Conservation (phyloP, 257 asterid genomes). For the Phtheirospermum japonicum region DNA sequence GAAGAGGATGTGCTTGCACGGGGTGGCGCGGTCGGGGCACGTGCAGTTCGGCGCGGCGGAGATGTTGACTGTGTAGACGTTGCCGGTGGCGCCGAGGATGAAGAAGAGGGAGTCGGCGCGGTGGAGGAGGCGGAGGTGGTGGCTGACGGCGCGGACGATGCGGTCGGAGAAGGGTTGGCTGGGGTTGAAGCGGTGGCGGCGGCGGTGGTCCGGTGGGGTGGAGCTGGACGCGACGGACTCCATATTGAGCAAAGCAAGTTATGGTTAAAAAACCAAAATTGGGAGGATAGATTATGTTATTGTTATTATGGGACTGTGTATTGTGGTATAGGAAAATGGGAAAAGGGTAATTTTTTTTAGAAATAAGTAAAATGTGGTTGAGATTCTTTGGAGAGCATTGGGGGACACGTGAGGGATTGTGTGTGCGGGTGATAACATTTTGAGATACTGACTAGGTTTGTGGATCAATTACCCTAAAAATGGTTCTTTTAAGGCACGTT, state of each 20-base stretch:
- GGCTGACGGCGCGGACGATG: constrained; percentile 68
- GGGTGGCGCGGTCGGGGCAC: constrained; percentile 81
- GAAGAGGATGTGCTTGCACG: constrained; percentile 85
- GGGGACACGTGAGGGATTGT: constrained; percentile 80
- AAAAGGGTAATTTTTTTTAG: not conserved
- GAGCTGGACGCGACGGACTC: constrained; percentile 64
- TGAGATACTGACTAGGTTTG: constrained; percentile 26
- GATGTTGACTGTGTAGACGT: constrained; percentile 80
- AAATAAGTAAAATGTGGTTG: constrained; percentile 22
- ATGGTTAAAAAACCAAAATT: too few species aligned
- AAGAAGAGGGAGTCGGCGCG: constrained; percentile 67
- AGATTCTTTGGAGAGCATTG: constrained; percentile 58
- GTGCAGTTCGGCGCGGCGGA: constrained; percentile 66
- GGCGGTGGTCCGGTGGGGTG: constrained; percentile 37
- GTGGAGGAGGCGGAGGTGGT: constrained; percentile 87
- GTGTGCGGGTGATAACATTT: constrained; percentile 36
- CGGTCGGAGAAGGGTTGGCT: constrained; percentile 61
- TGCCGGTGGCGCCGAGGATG: constrained; percentile 82
- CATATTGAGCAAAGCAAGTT: constrained; percentile 33
- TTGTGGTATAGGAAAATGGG: too few species aligned
- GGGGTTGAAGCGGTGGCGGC: constrained; percentile 34
- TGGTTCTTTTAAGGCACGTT: constrained; percentile 52
- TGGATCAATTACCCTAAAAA: not conserved
- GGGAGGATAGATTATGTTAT: too few species aligned
- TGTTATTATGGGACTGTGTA: too few species aligned